Base-by-base conservation (phyloP, 1,139 yeast species). In the Yamadazyma diospyri region DNA sequence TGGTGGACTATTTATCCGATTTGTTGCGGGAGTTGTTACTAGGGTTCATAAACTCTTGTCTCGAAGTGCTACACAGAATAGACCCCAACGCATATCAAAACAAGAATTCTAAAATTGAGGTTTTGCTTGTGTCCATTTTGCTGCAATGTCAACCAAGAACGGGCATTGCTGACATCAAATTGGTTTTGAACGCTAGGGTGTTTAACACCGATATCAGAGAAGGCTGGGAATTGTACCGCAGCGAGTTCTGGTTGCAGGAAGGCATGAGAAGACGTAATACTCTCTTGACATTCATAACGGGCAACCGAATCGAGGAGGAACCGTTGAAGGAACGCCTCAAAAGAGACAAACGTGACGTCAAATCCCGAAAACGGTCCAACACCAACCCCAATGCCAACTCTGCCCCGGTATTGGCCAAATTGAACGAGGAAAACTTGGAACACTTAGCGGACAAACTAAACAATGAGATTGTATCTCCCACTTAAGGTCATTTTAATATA, bases 151-250 rank as follows among this genome's bases (percentile, higher is more conserved):
- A 69, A 45, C 74, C 75, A 1, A 47, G 71, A 35, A 52, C 63
- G 12, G 74, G 75, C 1, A 60, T 69, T 11, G 61, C 65, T 21
- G 74, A 69, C 40, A 78, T 83, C 11, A 88, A 88, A 53, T 57
- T 92, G 10, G 83, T 86, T 3, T 64, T 92, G 36, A 82, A 83
- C 39, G 84, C 97, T 1, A 67, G 96, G 34, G 81, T 81, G 1
- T 92, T 89, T 56, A 77, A 78, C 40, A 78, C 92, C 0, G 94
- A 85, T 36, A 77, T 85, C 4, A 70, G 96, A 44, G 97, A 89
- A 53, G 94, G 89, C 9, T 92, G 98, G 98, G 98, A 92, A 50
- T 59, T 87, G 29, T 92, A 89, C 50, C 64, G 98, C 38, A 86
- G 86, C 48, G 97, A 89, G 53, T 92, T 88, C 52, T 92, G 97